Evolutionary conservation across 2,329 filamentous ascomycete genomes (phyloP).

Genomic region (Aspergillus ustus): DNA sequence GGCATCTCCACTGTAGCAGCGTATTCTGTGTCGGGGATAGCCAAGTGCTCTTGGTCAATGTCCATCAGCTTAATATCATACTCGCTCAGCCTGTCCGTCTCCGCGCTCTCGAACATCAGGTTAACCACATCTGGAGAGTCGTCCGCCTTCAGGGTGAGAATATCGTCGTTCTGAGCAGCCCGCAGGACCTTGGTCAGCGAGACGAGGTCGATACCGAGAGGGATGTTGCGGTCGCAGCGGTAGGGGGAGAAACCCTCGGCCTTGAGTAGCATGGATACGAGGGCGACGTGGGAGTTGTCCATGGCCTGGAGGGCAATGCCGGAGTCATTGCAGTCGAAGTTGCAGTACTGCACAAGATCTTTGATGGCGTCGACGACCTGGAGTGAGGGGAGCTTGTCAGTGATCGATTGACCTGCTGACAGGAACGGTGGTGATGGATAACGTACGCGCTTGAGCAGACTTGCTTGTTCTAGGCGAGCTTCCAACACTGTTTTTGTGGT

Average conservation of each 20-base stretch:
- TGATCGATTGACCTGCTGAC: slow-evolving; percentile 9
- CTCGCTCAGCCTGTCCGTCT: slow-evolving; percentile 91
- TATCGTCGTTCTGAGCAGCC: slow-evolving; percentile 90
- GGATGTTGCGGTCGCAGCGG: slow-evolving; percentile 98
- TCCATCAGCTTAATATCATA: slow-evolving; percentile 99
- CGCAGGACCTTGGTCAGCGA: slow-evolving; percentile 97
- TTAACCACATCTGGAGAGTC: slow-evolving; percentile 96
- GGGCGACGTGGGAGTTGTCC: slow-evolving; percentile 99
- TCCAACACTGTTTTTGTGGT: slow-evolving; percentile 72
- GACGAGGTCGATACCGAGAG: slow-evolving; percentile 93
- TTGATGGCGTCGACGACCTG: slow-evolving; percentile 99
- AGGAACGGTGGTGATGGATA: neutral
- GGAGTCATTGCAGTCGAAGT: slow-evolving; percentile 99
- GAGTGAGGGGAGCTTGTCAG: slow-evolving; percentile 8
- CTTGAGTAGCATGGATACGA: slow-evolving; percentile 98
- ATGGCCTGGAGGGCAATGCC: slow-evolving; percentile 98
- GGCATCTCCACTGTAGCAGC: slow-evolving; percentile 90
- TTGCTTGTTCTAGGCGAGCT: slow-evolving; percentile 93
- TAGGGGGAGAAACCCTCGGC: slow-evolving; percentile 92
- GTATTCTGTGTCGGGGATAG: slow-evolving; percentile 99
- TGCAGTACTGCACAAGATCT: slow-evolving; percentile 98
- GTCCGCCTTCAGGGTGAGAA: slow-evolving; percentile 95
- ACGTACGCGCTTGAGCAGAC: slow-evolving; percentile 88
- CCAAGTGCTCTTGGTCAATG: slow-evolving; percentile 98
- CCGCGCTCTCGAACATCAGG: slow-evolving; percentile 88